Evolutionary conservation across 176 grass and related monocot genomes (phyloP).

Genomic region (Bonia amplexicaulis): DNA sequence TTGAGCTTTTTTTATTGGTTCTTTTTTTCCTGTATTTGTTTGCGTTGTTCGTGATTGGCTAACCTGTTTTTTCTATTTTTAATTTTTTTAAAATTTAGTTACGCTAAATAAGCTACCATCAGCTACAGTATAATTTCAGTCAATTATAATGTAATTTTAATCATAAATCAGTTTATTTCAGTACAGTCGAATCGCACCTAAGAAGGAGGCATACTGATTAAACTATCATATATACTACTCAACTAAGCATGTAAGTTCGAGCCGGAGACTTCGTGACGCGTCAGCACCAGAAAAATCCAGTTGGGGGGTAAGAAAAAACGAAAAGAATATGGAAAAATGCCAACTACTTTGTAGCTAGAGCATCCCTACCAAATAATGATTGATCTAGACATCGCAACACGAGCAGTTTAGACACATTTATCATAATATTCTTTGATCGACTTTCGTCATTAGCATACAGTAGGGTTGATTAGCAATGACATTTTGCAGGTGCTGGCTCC

Average conservation of each 20-base stretch:
- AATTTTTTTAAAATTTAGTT: too few species aligned
- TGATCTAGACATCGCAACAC: conserved; percentile 57
- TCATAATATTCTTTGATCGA: not conserved
- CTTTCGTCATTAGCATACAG: not conserved
- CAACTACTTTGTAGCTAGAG: conserved; percentile 42
- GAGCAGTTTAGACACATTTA: conserved; percentile 5
- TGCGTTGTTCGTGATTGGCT: too few species aligned
- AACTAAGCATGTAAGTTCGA: conserved; percentile 5
- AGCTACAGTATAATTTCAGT: too few species aligned
- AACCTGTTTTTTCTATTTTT: too few species aligned
- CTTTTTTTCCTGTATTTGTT: too few species aligned
- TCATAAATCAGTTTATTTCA: too few species aligned
- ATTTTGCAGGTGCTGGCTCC: not conserved
- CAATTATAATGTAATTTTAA: too few species aligned
- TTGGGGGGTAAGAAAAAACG: not conserved
- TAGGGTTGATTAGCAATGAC: not conserved
- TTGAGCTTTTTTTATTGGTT: too few species aligned
- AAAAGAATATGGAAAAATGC: not conserved
- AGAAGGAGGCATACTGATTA: conserved; percentile 24
- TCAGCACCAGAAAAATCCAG: conserved; percentile 6
- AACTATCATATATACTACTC: conserved; percentile 14
- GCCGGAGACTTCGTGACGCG: conserved; percentile 10
- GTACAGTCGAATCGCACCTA: too few species aligned
- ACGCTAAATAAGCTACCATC: too few species aligned
- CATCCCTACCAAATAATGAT: conserved; percentile 39